Base-by-base conservation (phyloP, 805 yeast species). In the Kluyveromyces lactis region DNA sequence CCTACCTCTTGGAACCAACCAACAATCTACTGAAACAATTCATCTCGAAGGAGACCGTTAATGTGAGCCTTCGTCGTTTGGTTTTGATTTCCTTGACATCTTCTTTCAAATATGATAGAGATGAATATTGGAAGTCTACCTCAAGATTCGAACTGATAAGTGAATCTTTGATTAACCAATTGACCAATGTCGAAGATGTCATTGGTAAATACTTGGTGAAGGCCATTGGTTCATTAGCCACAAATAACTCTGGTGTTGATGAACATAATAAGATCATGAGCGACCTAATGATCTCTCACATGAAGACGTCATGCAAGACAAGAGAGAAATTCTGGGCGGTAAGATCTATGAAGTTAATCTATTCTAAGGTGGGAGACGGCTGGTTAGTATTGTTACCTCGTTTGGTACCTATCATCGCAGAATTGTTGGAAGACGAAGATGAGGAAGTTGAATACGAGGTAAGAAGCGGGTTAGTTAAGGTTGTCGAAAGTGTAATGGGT, bases 321-420 rank as follows among this genome's bases (percentile, higher is more conserved):
- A 66, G 67, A 38, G 86, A 80, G 53, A 82, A 83, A 56, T 64
- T 75, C 49, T 83, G 95, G 90, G 78, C 97, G 18, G 74, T 86
- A 39, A 77, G 81, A 58, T 69, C 85, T 2, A 72, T 92, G 58
- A 86, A 85, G 61, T 69, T 78, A 18, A 77, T 92, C 24, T 92
- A 87, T 71, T 83, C 84, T 48, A 84, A 84, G 67, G 81, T 87
- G 52, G 97, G 97, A 40, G 97, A 92, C 53, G 86, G 80, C 58
- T 92, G 97, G 98, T 72, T 92, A 48, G 68, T 81, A 26, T 72
- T 84, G 67, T 70, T 92, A 51, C 98, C 98, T 18, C 96, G 89
- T 56, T 72, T 92, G 50, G 95, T 92, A 46, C 99, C 99, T 26
- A 73, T 86, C 44, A 86, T 92, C 60, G 96, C 97, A 6, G 99